These are phyloP conservation scores for Globisporangium alternatum DNA, from an alignment of 352 stramenopile genomes.

Conservation along the genomic window DNA sequence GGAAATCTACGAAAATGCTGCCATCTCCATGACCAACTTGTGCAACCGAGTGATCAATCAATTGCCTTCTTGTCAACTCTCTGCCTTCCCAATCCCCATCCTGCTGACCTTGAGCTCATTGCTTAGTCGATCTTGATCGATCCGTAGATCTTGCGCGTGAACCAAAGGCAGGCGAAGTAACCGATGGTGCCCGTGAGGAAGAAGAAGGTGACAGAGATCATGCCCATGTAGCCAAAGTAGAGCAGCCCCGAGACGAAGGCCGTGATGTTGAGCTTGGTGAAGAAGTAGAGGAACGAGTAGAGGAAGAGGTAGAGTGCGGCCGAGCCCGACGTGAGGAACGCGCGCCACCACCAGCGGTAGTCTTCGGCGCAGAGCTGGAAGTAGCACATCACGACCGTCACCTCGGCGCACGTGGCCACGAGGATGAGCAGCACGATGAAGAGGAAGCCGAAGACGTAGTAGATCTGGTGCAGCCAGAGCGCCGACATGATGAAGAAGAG, in stretches of 20 bases:
- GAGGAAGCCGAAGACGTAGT: slow-evolving; percentile 99
- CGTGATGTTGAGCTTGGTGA: slow-evolving; percentile 97
- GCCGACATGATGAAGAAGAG: slow-evolving; percentile 99
- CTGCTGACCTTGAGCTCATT: no score
- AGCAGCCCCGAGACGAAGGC: slow-evolving; percentile 91
- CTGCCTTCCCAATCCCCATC: no score
- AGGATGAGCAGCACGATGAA: slow-evolving; percentile 98
- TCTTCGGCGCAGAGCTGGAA: slow-evolving; percentile 99
- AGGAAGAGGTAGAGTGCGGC: slow-evolving; percentile 98
- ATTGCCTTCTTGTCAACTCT: neutral
- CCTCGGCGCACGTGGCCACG: slow-evolving; percentile 96
- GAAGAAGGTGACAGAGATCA: slow-evolving; percentile 97
- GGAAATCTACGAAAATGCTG: slow-evolving; percentile 9
- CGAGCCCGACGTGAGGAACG: slow-evolving; percentile 95
- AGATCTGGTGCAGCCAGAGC: slow-evolving; percentile 99
- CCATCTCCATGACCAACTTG: neutral
- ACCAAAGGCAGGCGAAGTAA: slow-evolving; percentile 98
- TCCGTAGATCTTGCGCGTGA: slow-evolving; percentile 98
- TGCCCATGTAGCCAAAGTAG: slow-evolving; percentile 99
- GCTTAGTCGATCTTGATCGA: slow-evolving; percentile 93
- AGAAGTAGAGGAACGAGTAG: slow-evolving; percentile 99
- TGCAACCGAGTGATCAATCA: neutral
- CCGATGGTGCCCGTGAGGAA: slow-evolving; percentile 96
- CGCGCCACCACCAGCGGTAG: slow-evolving; percentile 98
- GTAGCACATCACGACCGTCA: slow-evolving; percentile 99